These are phyloP conservation scores for Stagonosporopsis chrysanthemi DNA, from an alignment of 2,329 filamentous ascomycete species.

Conservation along the genomic window DNA sequence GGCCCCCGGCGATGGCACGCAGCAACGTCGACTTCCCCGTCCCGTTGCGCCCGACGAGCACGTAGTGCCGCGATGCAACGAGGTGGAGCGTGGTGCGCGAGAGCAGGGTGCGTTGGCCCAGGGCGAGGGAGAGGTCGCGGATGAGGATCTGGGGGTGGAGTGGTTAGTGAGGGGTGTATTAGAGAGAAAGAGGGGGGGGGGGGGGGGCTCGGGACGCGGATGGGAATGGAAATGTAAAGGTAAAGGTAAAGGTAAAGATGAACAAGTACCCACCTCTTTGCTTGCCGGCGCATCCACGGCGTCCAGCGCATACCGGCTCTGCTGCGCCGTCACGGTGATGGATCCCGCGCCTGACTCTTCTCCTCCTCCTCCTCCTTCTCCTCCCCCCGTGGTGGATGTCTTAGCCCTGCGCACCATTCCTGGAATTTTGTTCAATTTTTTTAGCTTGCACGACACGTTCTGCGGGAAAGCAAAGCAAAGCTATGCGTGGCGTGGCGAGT, in stretches of 20 bases:
- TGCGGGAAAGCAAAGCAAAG: too few relatives aligned
- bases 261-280: slow-evolving; percentile 39
- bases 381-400: too few relatives aligned
- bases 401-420: slow-evolving; percentile 44
- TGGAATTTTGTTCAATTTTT: too few relatives aligned
- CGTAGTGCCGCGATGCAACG: slow-evolving; percentile 77
- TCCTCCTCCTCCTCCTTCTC: slow-evolving; percentile 22
- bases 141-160: slow-evolving; percentile 53
- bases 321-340: slow-evolving; percentile 49
- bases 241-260: neutral
- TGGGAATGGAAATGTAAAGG: too few relatives aligned
- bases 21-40: slow-evolving; percentile 83
- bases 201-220: too few relatives aligned
- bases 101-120: slow-evolving; percentile 71
- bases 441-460: too few relatives aligned
- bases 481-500: too few relatives aligned
- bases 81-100: slow-evolving; percentile 73
- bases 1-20: slow-evolving; percentile 76
- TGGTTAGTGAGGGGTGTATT: neutral
- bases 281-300: slow-evolving; percentile 49
- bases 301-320: slow-evolving; percentile 49
- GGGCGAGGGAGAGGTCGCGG: slow-evolving; percentile 74
- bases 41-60: slow-evolving; percentile 80
- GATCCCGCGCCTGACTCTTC: slow-evolving; percentile 36
- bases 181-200: neutral